These are phyloP conservation scores for Colletotrichum simmondsii DNA, from an alignment of 2,329 filamentous ascomycete species.

Conservation along the genomic window DNA sequence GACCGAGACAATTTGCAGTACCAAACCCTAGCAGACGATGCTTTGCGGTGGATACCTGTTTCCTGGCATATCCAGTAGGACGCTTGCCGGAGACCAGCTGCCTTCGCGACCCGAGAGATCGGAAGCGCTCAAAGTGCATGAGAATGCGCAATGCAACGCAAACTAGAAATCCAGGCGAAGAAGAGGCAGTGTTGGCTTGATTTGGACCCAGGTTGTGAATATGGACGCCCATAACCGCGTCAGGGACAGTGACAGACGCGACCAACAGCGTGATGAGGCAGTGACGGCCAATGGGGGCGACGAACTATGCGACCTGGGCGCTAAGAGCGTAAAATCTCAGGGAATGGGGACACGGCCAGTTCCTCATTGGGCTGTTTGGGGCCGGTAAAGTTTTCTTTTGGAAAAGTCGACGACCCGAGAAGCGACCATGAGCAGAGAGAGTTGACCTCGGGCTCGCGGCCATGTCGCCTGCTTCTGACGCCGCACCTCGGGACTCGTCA, in stretches of 20 bases:
- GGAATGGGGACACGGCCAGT: neutral
- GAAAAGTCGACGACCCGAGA: slow-evolving; percentile 1
- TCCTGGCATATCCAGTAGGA: slow-evolving; percentile 4
- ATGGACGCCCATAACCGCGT: slow-evolving; percentile 22
- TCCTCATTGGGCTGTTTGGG: slow-evolving; percentile 11
- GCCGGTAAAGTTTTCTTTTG: neutral
- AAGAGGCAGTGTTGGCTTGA: slow-evolving; percentile 11
- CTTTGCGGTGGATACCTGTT: slow-evolving; percentile 7
- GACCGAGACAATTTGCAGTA: neutral
- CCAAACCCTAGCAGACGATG: neutral
- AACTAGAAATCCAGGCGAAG: slow-evolving; percentile 1
- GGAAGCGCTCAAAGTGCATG: slow-evolving; percentile 45
- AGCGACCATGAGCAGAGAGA: neutral
- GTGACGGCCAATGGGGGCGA: slow-evolving; percentile 29
- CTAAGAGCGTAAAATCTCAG: slow-evolving; percentile 20
- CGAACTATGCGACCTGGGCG: slow-evolving; percentile 31
- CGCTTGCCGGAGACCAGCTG: neutral
- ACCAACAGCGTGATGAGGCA: slow-evolving; percentile 18
- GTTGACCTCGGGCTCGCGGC: neutral
- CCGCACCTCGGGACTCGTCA: neutral
- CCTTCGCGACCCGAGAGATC: slow-evolving; percentile 39
- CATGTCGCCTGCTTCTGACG: neutral
- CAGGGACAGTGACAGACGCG: slow-evolving; percentile 25
- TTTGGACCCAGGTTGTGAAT: neutral
- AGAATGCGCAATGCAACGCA: slow-evolving; percentile 28